Base-by-base conservation (phyloP, 2,329 filamentous ascomycete genomes). In the Magnaporthales sp. region DNA sequence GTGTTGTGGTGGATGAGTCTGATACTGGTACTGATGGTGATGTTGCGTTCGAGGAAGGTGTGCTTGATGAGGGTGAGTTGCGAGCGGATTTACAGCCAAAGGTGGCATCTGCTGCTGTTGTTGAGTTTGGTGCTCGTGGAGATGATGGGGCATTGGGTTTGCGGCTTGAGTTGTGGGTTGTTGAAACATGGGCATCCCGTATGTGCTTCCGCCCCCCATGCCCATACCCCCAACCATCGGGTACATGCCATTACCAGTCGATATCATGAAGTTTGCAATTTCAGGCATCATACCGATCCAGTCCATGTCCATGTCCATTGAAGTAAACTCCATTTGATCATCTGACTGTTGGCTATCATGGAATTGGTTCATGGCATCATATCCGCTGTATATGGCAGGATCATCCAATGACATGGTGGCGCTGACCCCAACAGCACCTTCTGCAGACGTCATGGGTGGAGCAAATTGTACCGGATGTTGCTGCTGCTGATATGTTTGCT, bases 251-350 rank as follows among this genome's bases (percentile, higher is more conserved):
- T 46, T 63, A 2, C 22, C 15, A 5, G 32, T 22, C 13, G 38
- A 31, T 22, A 32, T 46, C 13, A 46, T 46, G 22, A 63, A 46
- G 24, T 63, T 63, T 24, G 67, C 80, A 80, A 66, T 68, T 67
- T 56, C 26, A 76, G 75, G 78, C 71, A 83, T 76, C 64, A 83
- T 73, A 51, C 80, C 80, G 30, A 77, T 79, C 81, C 81, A 84
- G 70, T 84, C 81, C 80, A 84, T 80, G 70, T 84, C 81, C 80
- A 84, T 80, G 31, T 80, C 70, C 0, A 70, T 71, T 62, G 75
- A 70, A 58, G 75, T 76, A 62, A 74, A 67, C 15, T 74, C 70
- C 54, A 71, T 67, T 70, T 72, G 68, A 5, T 65, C 65, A 30
- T 65, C 66, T 63, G 61, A 67, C 27, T 67, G 70, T 4, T 69